These are phyloP conservation scores for Raffaelea ambrosiae DNA, from an alignment of 2,329 filamentous ascomycete species.

Conservation along the genomic window DNA sequence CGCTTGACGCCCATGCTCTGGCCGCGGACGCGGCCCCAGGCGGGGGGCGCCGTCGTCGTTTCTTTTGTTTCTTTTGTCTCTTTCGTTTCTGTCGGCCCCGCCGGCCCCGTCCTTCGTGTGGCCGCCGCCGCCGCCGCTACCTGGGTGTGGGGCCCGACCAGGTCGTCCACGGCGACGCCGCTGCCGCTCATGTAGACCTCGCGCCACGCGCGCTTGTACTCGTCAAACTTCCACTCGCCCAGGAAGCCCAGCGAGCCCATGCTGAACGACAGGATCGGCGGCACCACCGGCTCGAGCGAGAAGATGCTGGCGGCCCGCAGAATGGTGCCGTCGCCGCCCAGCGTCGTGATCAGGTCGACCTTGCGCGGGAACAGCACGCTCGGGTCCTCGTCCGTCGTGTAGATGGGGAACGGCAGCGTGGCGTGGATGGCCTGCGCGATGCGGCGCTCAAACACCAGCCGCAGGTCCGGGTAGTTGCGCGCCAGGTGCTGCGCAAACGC, in stretches of 20 bases:
- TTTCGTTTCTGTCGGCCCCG: background rate
- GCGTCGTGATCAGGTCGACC: slow-evolving; percentile 79
- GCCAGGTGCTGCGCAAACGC: slow-evolving; percentile 63
- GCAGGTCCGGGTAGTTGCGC: slow-evolving; percentile 69
- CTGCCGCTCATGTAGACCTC: slow-evolving; percentile 81
- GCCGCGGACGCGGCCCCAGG: slow-evolving; percentile 68
- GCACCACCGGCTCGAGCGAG: slow-evolving; percentile 70
- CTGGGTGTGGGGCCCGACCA: slow-evolving; percentile 30
- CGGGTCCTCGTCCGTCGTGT: slow-evolving; percentile 41
- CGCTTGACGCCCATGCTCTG: slow-evolving; percentile 72
- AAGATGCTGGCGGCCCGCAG: slow-evolving; percentile 80
- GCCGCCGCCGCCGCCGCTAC: slow-evolving; percentile 23
- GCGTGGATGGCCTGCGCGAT: slow-evolving; percentile 66
- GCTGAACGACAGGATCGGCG: slow-evolving; percentile 87
- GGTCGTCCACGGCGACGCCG: slow-evolving; percentile 38
- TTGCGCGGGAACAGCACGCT: slow-evolving; percentile 58
- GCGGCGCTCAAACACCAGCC: slow-evolving; percentile 73
- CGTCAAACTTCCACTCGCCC: slow-evolving; percentile 91
- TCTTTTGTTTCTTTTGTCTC: slow-evolving; percentile 11
- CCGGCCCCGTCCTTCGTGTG: too few relatives aligned
- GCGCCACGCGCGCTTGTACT: slow-evolving; percentile 85
- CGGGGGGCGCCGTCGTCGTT: slow-evolving; percentile 18
- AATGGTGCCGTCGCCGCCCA: slow-evolving; percentile 91
- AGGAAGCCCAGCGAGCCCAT: slow-evolving; percentile 95
- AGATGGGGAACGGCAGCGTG: slow-evolving; percentile 64